Percentiles rank a stretch among this genome's conserved stretches.
These are phyloP conservation scores for Blepharisma undulans DNA, from an alignment of 169 alveolate species.

Conservation along the genomic window DNA sequence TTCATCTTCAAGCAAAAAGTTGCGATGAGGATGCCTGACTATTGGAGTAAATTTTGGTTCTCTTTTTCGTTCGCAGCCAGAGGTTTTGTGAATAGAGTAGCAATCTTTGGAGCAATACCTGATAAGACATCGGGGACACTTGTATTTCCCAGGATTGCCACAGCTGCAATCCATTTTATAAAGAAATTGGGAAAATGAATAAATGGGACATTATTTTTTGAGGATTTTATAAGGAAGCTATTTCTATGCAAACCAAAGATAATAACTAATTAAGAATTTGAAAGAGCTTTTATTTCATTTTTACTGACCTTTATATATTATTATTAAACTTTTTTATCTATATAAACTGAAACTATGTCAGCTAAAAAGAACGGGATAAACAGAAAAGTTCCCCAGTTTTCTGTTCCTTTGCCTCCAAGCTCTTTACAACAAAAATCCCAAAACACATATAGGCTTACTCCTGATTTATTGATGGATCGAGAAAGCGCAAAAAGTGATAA, in stretches of 20 bases:
- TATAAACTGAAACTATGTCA: not conserved
- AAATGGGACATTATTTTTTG: no score
- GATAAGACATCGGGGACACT: constrained; percentile 14
- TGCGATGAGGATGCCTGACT: constrained; percentile 2
- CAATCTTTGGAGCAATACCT: not conserved
- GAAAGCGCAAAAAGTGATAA: not conserved
- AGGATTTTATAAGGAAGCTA: no score
- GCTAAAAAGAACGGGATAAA: not conserved
- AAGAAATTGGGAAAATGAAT: not conserved
- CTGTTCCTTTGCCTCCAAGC: not conserved
- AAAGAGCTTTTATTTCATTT: no score
- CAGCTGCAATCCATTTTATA: constrained; percentile 34
- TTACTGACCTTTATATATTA: no score
- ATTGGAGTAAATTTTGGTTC: not conserved
- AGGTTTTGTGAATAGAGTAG: constrained; percentile 8
- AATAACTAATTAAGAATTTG: no score
- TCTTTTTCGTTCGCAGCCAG: not conserved
- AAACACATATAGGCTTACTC: not conserved
- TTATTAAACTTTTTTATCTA: not conserved
- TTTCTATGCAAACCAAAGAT: no score
- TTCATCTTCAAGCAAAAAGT: constrained; percentile 35
- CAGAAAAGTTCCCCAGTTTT: not conserved
- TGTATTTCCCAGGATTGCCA: constrained; percentile 29
- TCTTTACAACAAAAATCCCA: not conserved
- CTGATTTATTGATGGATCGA: not conserved